Conservation (phyloP, 192 early-diverging fungal genomes). For the Backusella morwellensis region DNA sequence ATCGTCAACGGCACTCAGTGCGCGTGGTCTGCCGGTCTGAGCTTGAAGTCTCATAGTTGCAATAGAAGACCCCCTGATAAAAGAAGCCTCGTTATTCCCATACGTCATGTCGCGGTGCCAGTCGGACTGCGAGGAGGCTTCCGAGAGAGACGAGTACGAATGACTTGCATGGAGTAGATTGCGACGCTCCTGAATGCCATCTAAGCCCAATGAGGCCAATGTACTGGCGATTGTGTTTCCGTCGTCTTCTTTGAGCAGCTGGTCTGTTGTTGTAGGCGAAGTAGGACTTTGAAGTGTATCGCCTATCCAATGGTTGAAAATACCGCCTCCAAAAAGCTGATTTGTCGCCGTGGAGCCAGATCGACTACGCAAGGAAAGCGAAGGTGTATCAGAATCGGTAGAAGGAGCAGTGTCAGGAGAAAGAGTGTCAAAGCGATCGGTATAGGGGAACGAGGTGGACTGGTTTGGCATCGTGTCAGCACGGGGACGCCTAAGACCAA, state of each 20-base stretch:
- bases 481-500: slow-evolving; percentile 14
- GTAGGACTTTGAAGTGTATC: slow-evolving; percentile 12
- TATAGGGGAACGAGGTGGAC: slow-evolving; percentile 22
- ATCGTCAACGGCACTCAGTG: slow-evolving; percentile 9
- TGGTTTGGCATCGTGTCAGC: slow-evolving; percentile 31
- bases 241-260: slow-evolving; percentile 23
- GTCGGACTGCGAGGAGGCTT: not conserved
- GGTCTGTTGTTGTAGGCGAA: slow-evolving; percentile 27
- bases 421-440: not conserved
- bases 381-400: slow-evolving; percentile 3
- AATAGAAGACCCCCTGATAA: slow-evolving; percentile 11
- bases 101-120: slow-evolving; percentile 5
- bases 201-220: slow-evolving; percentile 30
- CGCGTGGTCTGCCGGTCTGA: slow-evolving; percentile 16
- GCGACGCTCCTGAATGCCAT: slow-evolving; percentile 15
- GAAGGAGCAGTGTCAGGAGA: slow-evolving; percentile 2
- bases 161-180: slow-evolving; percentile 3
- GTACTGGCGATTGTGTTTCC: slow-evolving; percentile 32
- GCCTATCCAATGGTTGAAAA: slow-evolving; percentile 14
- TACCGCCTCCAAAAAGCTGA: slow-evolving; percentile 8
- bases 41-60: slow-evolving; percentile 8
- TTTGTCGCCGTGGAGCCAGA: slow-evolving; percentile 1
- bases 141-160: slow-evolving; percentile 2
- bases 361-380: slow-evolving; percentile 9
- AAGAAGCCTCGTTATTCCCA: not conserved